Conservation (phyloP, 331 rosid genomes). For the Pyrus hybrid region DNA sequence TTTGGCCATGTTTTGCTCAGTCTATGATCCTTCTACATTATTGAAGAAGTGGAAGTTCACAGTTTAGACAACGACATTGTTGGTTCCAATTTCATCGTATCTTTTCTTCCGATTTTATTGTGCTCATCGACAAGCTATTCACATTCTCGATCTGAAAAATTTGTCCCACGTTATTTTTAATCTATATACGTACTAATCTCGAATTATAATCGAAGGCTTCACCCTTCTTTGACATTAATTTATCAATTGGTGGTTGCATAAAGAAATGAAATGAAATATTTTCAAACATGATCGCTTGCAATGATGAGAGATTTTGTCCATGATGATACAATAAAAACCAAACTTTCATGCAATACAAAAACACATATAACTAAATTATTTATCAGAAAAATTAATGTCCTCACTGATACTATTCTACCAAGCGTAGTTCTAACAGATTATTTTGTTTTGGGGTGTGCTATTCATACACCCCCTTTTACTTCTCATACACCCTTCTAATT, state of each 20-base stretch:
- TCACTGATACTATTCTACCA: neutral
- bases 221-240: neutral
- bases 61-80: neutral
- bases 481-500: too few relatives aligned
- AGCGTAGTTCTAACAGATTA: neutral
- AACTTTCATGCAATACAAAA: neutral
- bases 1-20: conserved; percentile 49
- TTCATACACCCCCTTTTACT: too few relatives aligned
- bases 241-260: neutral
- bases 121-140: neutral
- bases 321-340: neutral
- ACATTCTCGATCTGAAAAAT: too few relatives aligned
- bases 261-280: neutral
- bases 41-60: neutral
- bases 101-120: neutral
- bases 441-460: too few relatives aligned
- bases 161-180: neutral
- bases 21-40: neutral
- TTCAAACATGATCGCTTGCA: neutral
- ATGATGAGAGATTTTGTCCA: neutral
- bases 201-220: neutral
- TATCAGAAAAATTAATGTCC: neutral
- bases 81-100: neutral
- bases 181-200: neutral
- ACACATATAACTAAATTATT: neutral